phyloP scores from a whole-genome alignment of 345 rosid genomes.

The Viola odorata region DNA sequence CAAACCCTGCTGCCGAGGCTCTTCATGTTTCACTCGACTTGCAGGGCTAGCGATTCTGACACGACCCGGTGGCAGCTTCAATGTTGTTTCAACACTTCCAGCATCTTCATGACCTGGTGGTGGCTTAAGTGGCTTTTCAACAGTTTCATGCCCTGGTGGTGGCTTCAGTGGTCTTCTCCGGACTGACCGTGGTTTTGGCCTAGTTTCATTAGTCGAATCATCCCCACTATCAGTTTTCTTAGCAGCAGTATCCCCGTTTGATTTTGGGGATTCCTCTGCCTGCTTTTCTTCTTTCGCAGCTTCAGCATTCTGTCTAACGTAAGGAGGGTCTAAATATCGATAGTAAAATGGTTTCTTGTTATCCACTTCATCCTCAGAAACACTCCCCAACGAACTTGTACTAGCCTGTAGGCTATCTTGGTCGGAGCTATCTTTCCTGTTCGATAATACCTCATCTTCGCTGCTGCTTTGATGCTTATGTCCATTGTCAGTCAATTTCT shows the following conservation, averaged over 20 bases:
- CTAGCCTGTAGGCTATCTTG: conserved; percentile 24
- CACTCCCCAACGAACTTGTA: conserved; percentile 43
- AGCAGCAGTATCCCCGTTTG: conserved; percentile 11
- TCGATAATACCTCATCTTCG: conserved; percentile 36
- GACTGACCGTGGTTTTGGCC: conserved; percentile 63
- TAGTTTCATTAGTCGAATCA: conserved; percentile 23
- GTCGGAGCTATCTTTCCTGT: conserved; percentile 20
- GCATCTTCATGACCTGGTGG: conserved; percentile 1
- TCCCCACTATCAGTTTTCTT: conserved; percentile 14
- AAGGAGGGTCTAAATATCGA: conserved; percentile 49
- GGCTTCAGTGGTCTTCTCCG: conserved; percentile 41
- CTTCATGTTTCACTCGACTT: conserved; percentile 2
- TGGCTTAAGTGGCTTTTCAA: not conserved
- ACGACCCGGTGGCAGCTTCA: conserved; percentile 20
- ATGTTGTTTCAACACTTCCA: conserved; percentile 4
- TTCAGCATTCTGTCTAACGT: conserved; percentile 25
- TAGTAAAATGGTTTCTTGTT: conserved; percentile 28
- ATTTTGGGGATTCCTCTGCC: conserved; percentile 16
- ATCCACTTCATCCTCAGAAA: conserved; percentile 38
- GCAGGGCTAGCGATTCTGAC: conserved; percentile 4
- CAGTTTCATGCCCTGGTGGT: conserved; percentile 19
- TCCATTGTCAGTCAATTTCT: conserved; percentile 15
- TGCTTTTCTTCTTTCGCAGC: conserved; percentile 28
- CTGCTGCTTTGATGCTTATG: conserved; percentile 27
- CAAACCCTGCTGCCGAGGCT: not conserved